Base-by-base conservation (phyloP, 495 filamentous ascomycete genomes). In the Chlorociboria aeruginascens region DNA sequence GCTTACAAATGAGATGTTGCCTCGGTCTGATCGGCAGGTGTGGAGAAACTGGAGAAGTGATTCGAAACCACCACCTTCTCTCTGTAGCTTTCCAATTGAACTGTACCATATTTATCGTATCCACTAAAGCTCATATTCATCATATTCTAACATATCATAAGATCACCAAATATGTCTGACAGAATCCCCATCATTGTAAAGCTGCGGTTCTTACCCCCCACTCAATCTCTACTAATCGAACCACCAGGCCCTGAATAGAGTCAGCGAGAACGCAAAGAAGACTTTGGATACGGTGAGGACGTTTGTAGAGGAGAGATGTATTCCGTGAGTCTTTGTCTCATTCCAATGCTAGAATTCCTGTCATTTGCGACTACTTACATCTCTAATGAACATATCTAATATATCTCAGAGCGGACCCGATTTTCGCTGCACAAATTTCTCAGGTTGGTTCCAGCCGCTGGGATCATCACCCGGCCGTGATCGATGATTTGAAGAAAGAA, bases 281-380 rank as follows among this genome's bases (percentile, higher is more conserved):
- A 85, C 62, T 28, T 40, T 68, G 43, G 66, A 70, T 44, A 40
- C 90, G 70, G 87, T 96, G 50, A 85, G 89, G 66, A 87, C 86
- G 61, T 97, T 98, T 61, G 90, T 98, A 49, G 90, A 97, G 62
- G 89, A 90, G 63, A 89, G 95, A 69, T 98, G 89, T 61, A 83
- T 93, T 57, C 82, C 85, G 72, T 76, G 61, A 68, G 72, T 52
- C 4, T 40, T 43, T 41, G 51, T 37, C 48, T 55, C 32, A 7
- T 34, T 40, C 28, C 42, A 12, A 6, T 13, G n/a, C 29, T 30
- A 7, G 10, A 34, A 30, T 35, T 25, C 4, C 10, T 45, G 34
- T 29, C 30, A 33, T 43, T 33, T 3, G 30, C 13, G 3, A 17
- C 37, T 20, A 20, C n/a, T 13, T 35, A 40, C 39, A 13, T 13